Evolutionary conservation across 2,329 filamentous ascomycete genomes (phyloP), one percentile per base, ranked within the genome.

Genomic region (Neodidymelliopsis sp.): DNA sequence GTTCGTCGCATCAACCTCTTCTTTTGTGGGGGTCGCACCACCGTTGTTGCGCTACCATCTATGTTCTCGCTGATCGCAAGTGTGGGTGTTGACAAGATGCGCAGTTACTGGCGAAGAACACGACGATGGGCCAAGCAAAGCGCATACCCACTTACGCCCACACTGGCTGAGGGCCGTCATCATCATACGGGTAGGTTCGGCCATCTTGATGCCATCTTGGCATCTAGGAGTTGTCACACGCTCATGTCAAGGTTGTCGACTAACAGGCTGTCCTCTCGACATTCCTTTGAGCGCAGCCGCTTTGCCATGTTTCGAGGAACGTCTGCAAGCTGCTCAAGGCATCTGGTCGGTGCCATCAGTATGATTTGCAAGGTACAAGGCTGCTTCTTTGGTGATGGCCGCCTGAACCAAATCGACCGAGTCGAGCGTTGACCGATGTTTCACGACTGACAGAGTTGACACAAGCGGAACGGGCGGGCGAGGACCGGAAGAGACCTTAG

Each of bases 361-460:
- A 19, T 40, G 35, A 40, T 27, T 40, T 50, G 29, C 35, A 50
- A 22, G 47, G 47, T 45, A 18, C 9, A 27, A n/a, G 22, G 43
- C 22, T 24, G 18, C 25, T 19, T 19, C 29, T 33, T 27, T 47
- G 18, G 43, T n/a, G 11, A 20, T 24, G 29, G 35, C 33, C 13
- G 39, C 40, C 33, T 50, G 29, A 44, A 19, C 15, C 13, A 8
- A 29, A 13, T 19, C 24, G 10, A 29, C 9, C 10, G 19, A 50
- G 29, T 31, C n/a, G 35, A 49, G 40, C 40, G 19, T 30, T 39
- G 34, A 11, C 34, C 19, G 18, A 16, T 24, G 47, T 50, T 44
- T 44, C 47, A 44, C 34, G 23, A 44, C 12, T 29, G 29, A 44
- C 34, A 20, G n/a, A 25, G 13, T 50, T 40, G 39, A 29, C 40